Evolutionary conservation across 305 asterid species (phyloP).

Genomic region (Plantago coronopus): DNA sequence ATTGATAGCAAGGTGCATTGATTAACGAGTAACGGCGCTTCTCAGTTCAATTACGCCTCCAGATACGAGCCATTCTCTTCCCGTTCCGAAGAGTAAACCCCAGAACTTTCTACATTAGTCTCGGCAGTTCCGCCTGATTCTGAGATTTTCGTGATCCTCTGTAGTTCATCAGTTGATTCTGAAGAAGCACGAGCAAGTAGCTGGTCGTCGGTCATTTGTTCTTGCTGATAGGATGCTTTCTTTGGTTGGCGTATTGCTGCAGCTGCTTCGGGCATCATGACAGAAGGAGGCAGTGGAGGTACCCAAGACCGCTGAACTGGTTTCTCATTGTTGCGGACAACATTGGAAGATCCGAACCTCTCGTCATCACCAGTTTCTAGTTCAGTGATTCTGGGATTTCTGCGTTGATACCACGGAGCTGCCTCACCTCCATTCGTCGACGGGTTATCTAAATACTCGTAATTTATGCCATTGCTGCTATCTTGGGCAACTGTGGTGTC

Average conservation of each 20-base stretch:
- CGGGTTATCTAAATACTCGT: slow-evolving; percentile 37
- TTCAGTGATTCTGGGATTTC: slow-evolving; percentile 59
- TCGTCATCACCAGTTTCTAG: slow-evolving; percentile 46
- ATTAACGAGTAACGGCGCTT: slow-evolving; percentile 6
- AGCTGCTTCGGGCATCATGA: slow-evolving; percentile 86
- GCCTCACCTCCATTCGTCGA: slow-evolving; percentile 45
- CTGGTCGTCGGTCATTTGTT: slow-evolving; percentile 61
- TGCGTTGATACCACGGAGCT: slow-evolving; percentile 61
- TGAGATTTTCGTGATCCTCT: slow-evolving; percentile 61
- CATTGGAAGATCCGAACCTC: slow-evolving; percentile 35
- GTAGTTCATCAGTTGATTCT: slow-evolving; percentile 58
- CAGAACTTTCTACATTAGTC: slow-evolving; percentile 38
- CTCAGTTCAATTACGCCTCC: slow-evolving; percentile 27
- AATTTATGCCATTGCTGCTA: slow-evolving; percentile 30
- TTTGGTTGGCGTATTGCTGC: slow-evolving; percentile 93
- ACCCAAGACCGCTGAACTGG: slow-evolving; percentile 73
- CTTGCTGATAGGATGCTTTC: slow-evolving; percentile 44
- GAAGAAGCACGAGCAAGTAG: slow-evolving; percentile 41
- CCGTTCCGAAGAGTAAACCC: slow-evolving; percentile 29
- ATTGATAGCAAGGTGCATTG: slow-evolving; percentile 1
- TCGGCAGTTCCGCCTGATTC: slow-evolving; percentile 66
- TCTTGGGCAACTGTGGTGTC: slow-evolving; percentile 51
- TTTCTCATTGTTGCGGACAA: slow-evolving; percentile 29
- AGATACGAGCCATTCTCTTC: slow-evolving; percentile 42
- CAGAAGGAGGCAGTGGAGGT: slow-evolving; percentile 96